phyloP scores from a whole-genome alignment of 2,329 filamentous ascomycete genomes.

The Aspergillus neoniger region DNA sequence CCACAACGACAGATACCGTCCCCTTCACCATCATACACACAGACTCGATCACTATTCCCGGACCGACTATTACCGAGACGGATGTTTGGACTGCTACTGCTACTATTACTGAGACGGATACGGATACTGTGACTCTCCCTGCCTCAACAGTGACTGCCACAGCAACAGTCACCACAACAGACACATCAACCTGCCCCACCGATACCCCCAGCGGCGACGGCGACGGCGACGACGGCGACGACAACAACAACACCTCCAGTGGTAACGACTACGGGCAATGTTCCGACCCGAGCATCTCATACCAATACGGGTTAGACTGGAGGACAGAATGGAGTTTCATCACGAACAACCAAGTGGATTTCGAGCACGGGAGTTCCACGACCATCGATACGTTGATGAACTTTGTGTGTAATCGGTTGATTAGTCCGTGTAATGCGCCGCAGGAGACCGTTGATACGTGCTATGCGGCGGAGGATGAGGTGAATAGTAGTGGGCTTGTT shows the following conservation, averaged over 20 bases:
- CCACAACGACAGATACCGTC: neutral
- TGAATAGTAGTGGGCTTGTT: conserved; percentile 6
- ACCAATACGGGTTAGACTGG: conserved; percentile 15
- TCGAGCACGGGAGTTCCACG: conserved; percentile 15
- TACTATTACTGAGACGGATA: neutral
- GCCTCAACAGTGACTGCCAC: no score
- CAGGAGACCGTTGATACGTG: conserved; percentile 20
- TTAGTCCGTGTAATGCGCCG: conserved; percentile 21
- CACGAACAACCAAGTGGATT: conserved; percentile 19
- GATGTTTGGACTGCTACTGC: neutral
- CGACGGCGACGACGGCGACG: no score
- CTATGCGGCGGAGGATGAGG: conserved; percentile 12
- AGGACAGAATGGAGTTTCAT: conserved; percentile 11
- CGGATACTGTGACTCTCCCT: neutral
- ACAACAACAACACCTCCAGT: no score
- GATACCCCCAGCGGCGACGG: neutral
- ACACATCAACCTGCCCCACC: neutral
- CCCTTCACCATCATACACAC: neutral
- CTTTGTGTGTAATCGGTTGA: conserved; percentile 24
- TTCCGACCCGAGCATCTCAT: conserved; percentile 16
- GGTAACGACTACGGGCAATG: conserved; percentile 3
- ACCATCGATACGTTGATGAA: conserved; percentile 13
- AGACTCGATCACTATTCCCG: neutral
- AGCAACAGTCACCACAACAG: neutral
- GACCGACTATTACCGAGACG: conserved; percentile 31